Conservation (phyloP, 306 rosid genomes). For the Coriaria nepalensis region DNA sequence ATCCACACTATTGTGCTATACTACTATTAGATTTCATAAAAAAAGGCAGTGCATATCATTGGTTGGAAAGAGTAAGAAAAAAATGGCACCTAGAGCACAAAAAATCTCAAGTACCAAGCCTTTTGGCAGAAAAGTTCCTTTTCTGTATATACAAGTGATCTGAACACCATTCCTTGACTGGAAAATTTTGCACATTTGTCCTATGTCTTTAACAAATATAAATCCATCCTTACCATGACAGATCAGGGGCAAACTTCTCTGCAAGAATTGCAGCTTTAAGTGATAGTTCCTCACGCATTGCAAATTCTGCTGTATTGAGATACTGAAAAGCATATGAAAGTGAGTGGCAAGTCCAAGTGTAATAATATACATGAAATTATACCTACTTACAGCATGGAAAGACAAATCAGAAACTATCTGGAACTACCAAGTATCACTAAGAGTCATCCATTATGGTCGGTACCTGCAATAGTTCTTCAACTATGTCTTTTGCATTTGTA, state of each 20-base stretch:
- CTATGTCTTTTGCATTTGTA: conserved; percentile 98
- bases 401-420: conserved; percentile 16
- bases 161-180: no score
- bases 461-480: conserved; percentile 96
- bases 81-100: no score
- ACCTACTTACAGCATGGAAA: no score
- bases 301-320: conserved; percentile 96
- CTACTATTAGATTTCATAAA: no score
- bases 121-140: no score
- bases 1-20: no score
- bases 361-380: no score
- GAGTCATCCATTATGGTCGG: conserved; percentile 1
- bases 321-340: conserved; percentile 49
- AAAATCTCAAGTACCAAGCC: no score
- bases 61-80: no score
- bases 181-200: no score
- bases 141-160: no score
- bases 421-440: neutral
- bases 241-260: conserved; percentile 98
- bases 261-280: conserved; percentile 99
- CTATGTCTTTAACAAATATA: neutral
- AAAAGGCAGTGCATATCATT: no score
- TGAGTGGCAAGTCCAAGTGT: conserved; percentile 16
- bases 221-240: conserved; percentile 58
- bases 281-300: conserved; percentile 95